phyloP scores from a whole-genome alignment of 345 rosid species.

The Leavenworthia alabamica region DNA sequence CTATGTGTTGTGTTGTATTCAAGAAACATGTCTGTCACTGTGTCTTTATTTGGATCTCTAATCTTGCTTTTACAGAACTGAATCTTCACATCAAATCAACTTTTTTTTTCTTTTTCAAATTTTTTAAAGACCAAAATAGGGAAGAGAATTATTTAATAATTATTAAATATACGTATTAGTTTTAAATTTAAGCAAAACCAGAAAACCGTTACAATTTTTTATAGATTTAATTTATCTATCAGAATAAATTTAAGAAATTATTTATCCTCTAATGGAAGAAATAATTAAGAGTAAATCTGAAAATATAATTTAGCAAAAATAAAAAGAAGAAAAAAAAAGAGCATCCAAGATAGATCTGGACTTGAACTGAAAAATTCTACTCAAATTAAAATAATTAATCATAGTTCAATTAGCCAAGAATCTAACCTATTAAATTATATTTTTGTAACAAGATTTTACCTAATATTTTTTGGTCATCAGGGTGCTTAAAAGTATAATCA shows the following conservation, averaged over 20 bases:
- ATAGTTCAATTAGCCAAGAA: slow-evolving; percentile 7
- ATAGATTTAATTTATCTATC: no score
- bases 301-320: no score
- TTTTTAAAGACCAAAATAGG: no score
- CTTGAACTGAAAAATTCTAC: not conserved
- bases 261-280: no score
- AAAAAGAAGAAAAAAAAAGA: not conserved
- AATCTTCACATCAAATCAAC: not conserved
- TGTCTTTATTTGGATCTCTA: slow-evolving; percentile 36
- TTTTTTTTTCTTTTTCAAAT: no score
- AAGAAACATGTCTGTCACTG: slow-evolving; percentile 58
- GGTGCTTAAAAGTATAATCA: not conserved
- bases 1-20: slow-evolving; percentile 21
- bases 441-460: not conserved
- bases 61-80: no score
- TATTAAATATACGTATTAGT: no score
- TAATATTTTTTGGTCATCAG: not conserved
- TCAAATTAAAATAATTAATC: not conserved
- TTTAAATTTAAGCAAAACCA: no score
- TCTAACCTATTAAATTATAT: not conserved
- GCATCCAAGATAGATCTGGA: slow-evolving; percentile 1
- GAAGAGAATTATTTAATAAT: no score
- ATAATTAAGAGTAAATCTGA: no score
- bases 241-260: no score
- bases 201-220: no score